Evolutionary conservation across 1,284 basidiomycete genomes (phyloP).

Genomic region (Leccinum subfulvum): DNA sequence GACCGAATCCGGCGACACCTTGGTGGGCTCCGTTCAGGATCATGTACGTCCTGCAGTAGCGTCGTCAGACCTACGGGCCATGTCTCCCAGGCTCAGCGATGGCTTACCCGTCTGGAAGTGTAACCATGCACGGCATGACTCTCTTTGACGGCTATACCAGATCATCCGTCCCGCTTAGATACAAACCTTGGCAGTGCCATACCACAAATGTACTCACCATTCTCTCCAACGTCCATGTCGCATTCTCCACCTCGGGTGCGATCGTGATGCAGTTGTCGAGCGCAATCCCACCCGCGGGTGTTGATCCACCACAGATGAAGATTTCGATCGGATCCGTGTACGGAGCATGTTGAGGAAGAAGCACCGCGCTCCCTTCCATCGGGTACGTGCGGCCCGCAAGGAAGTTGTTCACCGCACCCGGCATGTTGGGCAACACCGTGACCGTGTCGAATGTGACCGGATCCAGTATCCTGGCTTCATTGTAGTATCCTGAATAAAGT

Average conservation of each 20-base stretch:
- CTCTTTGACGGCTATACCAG: constrained; percentile 61
- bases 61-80: neutral
- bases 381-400: constrained; percentile 75
- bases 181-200: neutral
- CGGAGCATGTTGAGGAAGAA: constrained; percentile 68
- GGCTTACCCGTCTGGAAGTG: constrained; percentile 51
- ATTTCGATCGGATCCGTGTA: constrained; percentile 70
- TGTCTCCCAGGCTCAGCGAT: neutral
- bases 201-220: constrained; percentile 50
- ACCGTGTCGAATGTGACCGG: constrained; percentile 62
- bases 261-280: constrained; percentile 72
- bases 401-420: constrained; percentile 73
- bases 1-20: constrained; percentile 72
- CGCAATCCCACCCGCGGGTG: constrained; percentile 49
- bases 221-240: constrained; percentile 67
- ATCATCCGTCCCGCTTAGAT: neutral
- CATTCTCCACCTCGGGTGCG: constrained; percentile 54
- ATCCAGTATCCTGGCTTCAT: constrained; percentile 75
- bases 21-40: constrained; percentile 66
- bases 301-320: constrained; percentile 77
- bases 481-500: constrained; percentile 58
- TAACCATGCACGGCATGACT: constrained; percentile 72
- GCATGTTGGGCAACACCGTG: constrained; percentile 64
- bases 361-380: constrained; percentile 65
- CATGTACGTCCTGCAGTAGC: constrained; percentile 58